Evolutionary conservation across 1,139 yeast genomes (phyloP), one percentile per base, ranked within the genome.

Genomic region (Geotrichum reessii): DNA sequence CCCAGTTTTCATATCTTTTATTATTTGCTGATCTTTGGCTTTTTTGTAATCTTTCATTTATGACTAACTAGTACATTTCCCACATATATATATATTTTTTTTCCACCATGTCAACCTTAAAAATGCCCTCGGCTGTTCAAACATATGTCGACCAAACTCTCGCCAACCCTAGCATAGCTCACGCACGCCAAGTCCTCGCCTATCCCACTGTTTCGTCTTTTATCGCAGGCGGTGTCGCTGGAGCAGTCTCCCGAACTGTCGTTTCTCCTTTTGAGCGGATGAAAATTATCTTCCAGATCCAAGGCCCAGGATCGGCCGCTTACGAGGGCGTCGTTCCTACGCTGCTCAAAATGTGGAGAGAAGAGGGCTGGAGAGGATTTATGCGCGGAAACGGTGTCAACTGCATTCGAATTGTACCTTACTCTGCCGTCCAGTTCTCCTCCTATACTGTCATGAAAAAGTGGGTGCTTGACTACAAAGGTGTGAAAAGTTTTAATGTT

Each of bases 181-280:
- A 52, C 11, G 12, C 48, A 48, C 61, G 69, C 25, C 63, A 64
- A 56, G 62, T 65, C 53, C 63, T 71, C 40, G 66, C 70, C 28
- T 65, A 67, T 51, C 77, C 78, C 11, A 68, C 73, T 14, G 74
- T 74, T 14, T 63, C 90, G 1, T 86, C 96, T 7, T 82, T 93
- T 57, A 60, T 85, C 1, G 84, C 86, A 22, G 92, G 92, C 24
- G 91, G 91, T 4, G 75, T 87, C 5, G 98, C 98, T 0, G 99
- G 98, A 5, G 97, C 96, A 0, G 83, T 91, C 1, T 87, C 96
- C 0, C 77, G 99, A 58, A 93, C 99, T 0, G 92, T 87, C 1
- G 97, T 92, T 6, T 88, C 97, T 3, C 99, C 99, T 0, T 84
- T 93, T 72, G 99, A 93, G 71, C 78, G 99, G 64, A 96, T 95